Evolutionary conservation across 495 filamentous ascomycete genomes (phyloP).

Genomic region (Xylaria scruposa): DNA sequence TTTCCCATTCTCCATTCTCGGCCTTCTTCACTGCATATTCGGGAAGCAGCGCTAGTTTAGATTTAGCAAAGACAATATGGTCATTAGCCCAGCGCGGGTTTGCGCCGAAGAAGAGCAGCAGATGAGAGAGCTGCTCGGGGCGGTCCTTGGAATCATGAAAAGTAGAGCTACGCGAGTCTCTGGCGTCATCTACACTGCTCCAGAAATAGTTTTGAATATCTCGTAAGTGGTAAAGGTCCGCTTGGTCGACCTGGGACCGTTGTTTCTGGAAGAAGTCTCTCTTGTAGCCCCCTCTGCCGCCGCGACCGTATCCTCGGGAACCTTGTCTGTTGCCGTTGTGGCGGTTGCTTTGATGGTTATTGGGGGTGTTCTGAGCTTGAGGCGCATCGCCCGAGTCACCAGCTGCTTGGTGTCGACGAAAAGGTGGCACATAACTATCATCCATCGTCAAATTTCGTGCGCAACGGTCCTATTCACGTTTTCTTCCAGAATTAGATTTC

Average conservation of each 20-base stretch:
- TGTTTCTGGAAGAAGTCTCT: constrained; percentile 33
- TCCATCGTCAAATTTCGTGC: neutral
- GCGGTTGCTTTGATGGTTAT: neutral
- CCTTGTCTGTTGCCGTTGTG: constrained; percentile 29
- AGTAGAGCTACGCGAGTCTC: constrained; percentile 6
- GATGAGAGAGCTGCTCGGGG: constrained; percentile 25
- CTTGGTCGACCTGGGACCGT: constrained; percentile 1
- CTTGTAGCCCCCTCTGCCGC: constrained; percentile 33
- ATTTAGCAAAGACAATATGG: constrained; percentile 36
- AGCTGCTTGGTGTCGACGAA: neutral
- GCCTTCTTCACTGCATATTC: constrained; percentile 34
- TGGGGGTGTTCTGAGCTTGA: neutral
- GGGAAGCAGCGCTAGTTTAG: constrained; percentile 32
- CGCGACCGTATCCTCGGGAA: constrained; percentile 28
- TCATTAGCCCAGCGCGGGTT: constrained; percentile 35
- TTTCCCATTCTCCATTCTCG: constrained; percentile 33
- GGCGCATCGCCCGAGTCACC: neutral
- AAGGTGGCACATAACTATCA: constrained; percentile 15
- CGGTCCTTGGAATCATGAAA: constrained; percentile 30
- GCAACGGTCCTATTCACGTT: neutral
- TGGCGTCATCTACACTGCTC: neutral
- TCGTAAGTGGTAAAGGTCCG: constrained; percentile 11
- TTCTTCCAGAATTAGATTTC: neutral
- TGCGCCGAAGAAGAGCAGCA: constrained; percentile 30
- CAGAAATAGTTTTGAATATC: constrained; percentile 31